Percentiles rank a stretch among this genome's conserved stretches.
Evolutionary conservation across 2,329 filamentous ascomycete genomes (phyloP).

Genomic region (Cladophialophora chaetospira): DNA sequence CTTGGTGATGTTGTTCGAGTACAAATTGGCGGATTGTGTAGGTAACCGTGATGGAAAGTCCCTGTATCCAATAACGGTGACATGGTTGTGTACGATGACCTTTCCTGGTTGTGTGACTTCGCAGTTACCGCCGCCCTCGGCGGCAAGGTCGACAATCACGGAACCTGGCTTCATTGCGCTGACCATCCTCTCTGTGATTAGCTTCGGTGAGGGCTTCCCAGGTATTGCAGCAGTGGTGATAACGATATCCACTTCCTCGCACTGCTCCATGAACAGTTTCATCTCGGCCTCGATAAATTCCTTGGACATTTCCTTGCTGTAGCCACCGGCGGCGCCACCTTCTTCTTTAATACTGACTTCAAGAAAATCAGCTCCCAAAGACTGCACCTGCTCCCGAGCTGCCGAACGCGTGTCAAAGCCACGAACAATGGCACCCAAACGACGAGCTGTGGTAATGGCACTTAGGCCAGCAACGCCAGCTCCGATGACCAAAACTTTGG

Average conservation of each 20-base stretch:
- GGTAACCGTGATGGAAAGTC: conserved; percentile 84
- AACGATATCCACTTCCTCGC: conserved; percentile 85
- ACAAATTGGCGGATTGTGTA: conserved; percentile 85
- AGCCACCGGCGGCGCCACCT: conserved; percentile 79
- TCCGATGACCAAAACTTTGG: conserved; percentile 87
- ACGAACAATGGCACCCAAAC: conserved; percentile 84
- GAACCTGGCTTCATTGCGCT: conserved; percentile 87
- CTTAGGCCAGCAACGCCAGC: conserved; percentile 86
- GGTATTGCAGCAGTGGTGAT: conserved; percentile 92
- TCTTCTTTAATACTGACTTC: conserved; percentile 85
- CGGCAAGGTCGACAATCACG: conserved; percentile 83
- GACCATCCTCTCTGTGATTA: conserved; percentile 80
- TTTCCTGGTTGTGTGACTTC: conserved; percentile 76
- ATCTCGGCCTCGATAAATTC: conserved; percentile 92
- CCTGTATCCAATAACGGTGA: conserved; percentile 88
- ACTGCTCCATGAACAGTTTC: conserved; percentile 87
- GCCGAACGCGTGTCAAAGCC: conserved; percentile 91
- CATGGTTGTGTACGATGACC: conserved; percentile 70
- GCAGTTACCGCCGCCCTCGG: conserved; percentile 86
- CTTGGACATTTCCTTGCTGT: conserved; percentile 92
- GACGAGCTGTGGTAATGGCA: conserved; percentile 81
- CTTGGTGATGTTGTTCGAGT: conserved; percentile 93
- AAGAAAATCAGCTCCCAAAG: conserved; percentile 84
- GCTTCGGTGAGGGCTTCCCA: conserved; percentile 76
- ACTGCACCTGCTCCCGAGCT: conserved; percentile 85